These are phyloP conservation scores for Curvularia sp. DNA, from an alignment of 2,329 filamentous ascomycete genomes.

Conservation along the genomic window DNA sequence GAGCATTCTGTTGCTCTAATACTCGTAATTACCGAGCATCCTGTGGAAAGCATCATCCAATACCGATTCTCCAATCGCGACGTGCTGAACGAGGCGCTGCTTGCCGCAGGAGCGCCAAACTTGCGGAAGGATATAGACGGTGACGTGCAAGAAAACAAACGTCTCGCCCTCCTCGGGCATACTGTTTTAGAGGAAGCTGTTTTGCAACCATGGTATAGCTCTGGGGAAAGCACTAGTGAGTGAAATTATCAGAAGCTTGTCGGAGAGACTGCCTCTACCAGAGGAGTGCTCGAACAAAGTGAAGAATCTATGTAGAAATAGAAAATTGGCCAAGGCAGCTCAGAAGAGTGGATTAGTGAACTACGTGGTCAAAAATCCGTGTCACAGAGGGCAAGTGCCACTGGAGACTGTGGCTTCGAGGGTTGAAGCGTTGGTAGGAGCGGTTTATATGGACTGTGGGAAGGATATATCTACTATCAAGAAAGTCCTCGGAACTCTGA, in stretches of 20 bases:
- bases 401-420: background rate
- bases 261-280: background rate
- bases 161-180: background rate
- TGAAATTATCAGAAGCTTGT: background rate
- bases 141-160: background rate
- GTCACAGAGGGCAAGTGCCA: background rate
- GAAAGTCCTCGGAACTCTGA: background rate
- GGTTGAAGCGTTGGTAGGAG: conserved; percentile 1
- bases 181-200: background rate
- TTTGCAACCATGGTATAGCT: background rate
- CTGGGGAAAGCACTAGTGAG: background rate
- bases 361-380: background rate
- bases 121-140: background rate
- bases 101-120: background rate
- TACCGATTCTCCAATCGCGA: background rate
- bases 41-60: background rate
- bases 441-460: background rate
- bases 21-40: background rate
- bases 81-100: background rate
- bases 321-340: background rate
- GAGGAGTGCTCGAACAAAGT: background rate
- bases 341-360: background rate
- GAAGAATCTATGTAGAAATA: background rate
- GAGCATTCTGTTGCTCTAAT: too few species aligned
- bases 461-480: background rate